Conservation (phyloP, 176 grass and related monocot genomes). For the Tillandsia fasciculata region DNA sequence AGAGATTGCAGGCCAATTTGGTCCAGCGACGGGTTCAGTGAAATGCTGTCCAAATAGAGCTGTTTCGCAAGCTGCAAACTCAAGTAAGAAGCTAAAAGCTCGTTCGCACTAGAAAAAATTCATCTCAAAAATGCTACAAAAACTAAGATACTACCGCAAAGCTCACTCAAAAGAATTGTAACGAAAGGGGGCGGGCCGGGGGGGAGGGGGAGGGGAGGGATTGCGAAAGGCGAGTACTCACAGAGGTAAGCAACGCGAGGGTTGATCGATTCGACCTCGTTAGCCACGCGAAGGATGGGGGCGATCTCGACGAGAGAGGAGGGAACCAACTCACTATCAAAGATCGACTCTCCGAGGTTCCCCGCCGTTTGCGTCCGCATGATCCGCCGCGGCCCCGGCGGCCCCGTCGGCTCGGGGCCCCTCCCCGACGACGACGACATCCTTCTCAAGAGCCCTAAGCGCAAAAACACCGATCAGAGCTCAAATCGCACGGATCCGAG, state of each 20-base stretch:
- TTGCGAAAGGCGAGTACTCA: conserved; percentile 15
- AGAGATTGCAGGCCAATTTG: too few relatives aligned
- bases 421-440: not conserved
- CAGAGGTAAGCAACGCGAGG: conserved; percentile 75
- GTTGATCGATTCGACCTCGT: conserved; percentile 56
- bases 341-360: conserved; percentile 40
- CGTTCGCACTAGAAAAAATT: too few relatives aligned
- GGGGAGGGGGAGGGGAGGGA: too few relatives aligned
- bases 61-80: too few relatives aligned
- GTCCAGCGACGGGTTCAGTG: too few relatives aligned
- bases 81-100: too few relatives aligned
- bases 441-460: not conserved
- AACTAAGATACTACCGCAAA: not conserved
- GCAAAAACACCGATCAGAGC: not conserved
- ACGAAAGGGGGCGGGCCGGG: too few relatives aligned
- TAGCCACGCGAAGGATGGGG: conserved; percentile 71
- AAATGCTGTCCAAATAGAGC: too few relatives aligned
- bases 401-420: conserved; percentile 13
- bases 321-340: conserved; percentile 69
- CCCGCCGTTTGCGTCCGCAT: conserved; percentile 49
- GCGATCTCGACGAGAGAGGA: conserved; percentile 60
- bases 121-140: not conserved
- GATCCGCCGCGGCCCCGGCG: conserved; percentile 25
- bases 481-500: not conserved
- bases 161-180: too few relatives aligned